Base-by-base conservation (phyloP, 2,329 filamentous ascomycete genomes). In the Penicillium occitanis region DNA sequence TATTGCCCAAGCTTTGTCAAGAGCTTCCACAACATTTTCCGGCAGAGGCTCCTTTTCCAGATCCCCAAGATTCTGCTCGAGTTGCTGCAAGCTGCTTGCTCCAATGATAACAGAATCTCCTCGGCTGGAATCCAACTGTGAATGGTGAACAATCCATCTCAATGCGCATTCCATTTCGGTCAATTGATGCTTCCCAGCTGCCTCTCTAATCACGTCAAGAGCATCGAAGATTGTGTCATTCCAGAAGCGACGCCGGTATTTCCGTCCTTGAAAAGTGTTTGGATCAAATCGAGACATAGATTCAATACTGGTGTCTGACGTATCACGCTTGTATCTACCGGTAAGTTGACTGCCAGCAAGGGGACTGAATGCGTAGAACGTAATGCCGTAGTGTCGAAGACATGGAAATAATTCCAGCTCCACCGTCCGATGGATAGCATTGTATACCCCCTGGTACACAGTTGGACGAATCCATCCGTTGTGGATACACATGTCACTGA, bases 391-490 rank as follows among this genome's bases (percentile, higher is more conserved):
- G 33, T 81, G 70, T 4, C 80, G 73, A 11, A 83, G 73, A 61
- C 77, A 79, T 1, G 77, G 77, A 37, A 83, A 71, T 2, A 83
- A 71, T 68, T 83, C 81, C 2, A 70, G 66, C 68, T 83, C 80
- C 1, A 80, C 73, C 0, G 70, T 69, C 0, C 81, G 73, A 44
- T 76, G 71, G 0, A 81, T 64, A 1, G 76, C 74, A 66, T 80
- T 77, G 68, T 81, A 82, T 1, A 79, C 70, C 3, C 83, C 83
- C 67, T 85, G 82, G 67, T 83, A 84, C 5, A 83, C 81, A 2
- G 69, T 72, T 0, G 83, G 82, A 62, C 73, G 73, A 46, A 79
- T 71, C 76, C 78, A 84, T 8, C 74, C 78, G 53, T 82, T 74
- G 28, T 69, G 64, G 0, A 71, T 42, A 11, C 80, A 82, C 5